A percentile compares a stretch with the other conserved stretches of the same genome.
phyloP scores from a whole-genome alignment of 108 stramenopile genomes.

The Fistulifera solaris region DNA sequence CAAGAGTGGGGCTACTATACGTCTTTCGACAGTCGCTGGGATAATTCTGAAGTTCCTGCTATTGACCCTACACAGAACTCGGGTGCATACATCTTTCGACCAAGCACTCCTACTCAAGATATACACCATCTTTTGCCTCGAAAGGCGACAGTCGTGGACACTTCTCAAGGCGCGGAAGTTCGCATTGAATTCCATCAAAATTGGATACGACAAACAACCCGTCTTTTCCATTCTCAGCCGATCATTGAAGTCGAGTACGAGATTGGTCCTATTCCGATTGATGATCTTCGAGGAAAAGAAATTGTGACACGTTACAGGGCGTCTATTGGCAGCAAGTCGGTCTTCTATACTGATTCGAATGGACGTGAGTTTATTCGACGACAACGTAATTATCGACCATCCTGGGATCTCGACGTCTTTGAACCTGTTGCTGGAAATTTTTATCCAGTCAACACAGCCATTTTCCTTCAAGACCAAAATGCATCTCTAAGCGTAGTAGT shows the following conservation, averaged over 20 bases:
- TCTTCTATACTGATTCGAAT: constrained; percentile 94
- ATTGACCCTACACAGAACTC: constrained; percentile 43
- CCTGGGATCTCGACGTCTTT: constrained; percentile 59
- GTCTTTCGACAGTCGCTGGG: constrained; percentile 40
- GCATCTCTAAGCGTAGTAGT: constrained; percentile 55
- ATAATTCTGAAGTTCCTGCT: constrained; percentile 20
- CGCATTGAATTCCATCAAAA: constrained; percentile 50
- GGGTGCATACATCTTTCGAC: constrained; percentile 96
- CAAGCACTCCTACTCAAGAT: constrained; percentile 27
- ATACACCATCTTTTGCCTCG: neutral
- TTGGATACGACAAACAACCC: constrained; percentile 81
- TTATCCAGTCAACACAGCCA: constrained; percentile 92
- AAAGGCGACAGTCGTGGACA: constrained; percentile 1
- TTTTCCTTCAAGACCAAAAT: constrained; percentile 68
- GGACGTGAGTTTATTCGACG: constrained; percentile 87
- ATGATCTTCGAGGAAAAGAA: constrained; percentile 73
- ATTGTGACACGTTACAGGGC: constrained; percentile 71
- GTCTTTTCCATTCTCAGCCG: constrained; percentile 45
- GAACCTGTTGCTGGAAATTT: constrained; percentile 93
- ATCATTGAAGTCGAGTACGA: constrained; percentile 88
- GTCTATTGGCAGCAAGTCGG: constrained; percentile 41
- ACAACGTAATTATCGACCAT: constrained; percentile 46
- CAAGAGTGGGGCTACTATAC: constrained; percentile 72
- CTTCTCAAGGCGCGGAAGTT: constrained; percentile 39
- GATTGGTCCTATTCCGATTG: constrained; percentile 86